Evolutionary conservation across 2,329 filamentous ascomycete genomes (phyloP), one percentile per base, ranked within the genome.

Genomic region (Cytospora paraplurivora): DNA sequence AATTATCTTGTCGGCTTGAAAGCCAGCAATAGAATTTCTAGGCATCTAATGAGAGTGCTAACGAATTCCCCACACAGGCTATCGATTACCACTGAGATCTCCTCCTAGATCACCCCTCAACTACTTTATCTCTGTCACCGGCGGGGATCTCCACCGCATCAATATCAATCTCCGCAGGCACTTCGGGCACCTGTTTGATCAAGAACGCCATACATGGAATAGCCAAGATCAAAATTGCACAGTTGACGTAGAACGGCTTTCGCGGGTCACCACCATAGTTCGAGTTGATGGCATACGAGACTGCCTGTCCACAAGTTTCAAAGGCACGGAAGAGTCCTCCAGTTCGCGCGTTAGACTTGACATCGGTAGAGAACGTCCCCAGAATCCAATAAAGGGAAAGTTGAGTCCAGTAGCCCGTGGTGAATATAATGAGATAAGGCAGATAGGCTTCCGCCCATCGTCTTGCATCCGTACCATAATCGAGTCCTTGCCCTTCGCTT

Each of bases 371-470:
- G 27, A 76, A 74, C 4, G 71, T 74, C 35, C 73, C 74, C 15
- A 76, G 67, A 21, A 76, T 74, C 75, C 75, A 77, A 68, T 77
- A 77, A 6, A 77, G 62, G 1, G 64, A 66, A 34, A 66, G n/a
- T 32, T 66, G 64, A 3, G 64, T 66, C 64, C 64, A 66, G 41
- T 66, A 66, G 0, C 64, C 64, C 21, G 64, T 66, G n/a, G 64
- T 66, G 62, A 66, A 66, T 12, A 66, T 58, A 35, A 66, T 62
- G 37, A 66, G 49, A 41, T 66, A 66, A 2, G 64, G 64, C 7
- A 66, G 17, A 32, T 66, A 66, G 15, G 64, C 64, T 38, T 66
- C 64, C 1, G 64, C 64, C 64, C 64, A 66, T 13, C 64, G 54
- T 15, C 21, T 61, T 19, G 61, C 64, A 10, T 66, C 50, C 3